Conservation (phyloP, 306 rosid species). For the Hippophae gyantsensis region DNA sequence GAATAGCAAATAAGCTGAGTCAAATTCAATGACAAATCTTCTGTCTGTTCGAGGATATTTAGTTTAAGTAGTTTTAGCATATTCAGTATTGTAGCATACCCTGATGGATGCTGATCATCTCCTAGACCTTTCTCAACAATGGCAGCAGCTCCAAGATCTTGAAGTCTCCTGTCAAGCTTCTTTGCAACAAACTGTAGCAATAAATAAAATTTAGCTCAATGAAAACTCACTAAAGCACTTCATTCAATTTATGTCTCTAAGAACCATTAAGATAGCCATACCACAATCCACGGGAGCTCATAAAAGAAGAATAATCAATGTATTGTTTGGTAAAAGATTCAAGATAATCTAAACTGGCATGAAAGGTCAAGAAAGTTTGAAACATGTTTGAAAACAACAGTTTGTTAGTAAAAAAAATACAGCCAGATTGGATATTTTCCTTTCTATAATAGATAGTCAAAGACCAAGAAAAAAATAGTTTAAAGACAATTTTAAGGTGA, state of each 20-base stretch:
- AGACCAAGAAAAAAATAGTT: too few relatives aligned
- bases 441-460: too few relatives aligned
- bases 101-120: slow-evolving; percentile 93
- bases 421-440: too few relatives aligned
- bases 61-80: slow-evolving; percentile 3
- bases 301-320: too few relatives aligned
- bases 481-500: too few relatives aligned
- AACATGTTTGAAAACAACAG: too few relatives aligned
- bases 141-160: slow-evolving; percentile 69
- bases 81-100: slow-evolving; percentile 37
- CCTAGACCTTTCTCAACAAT: slow-evolving; percentile 75
- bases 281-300: too few relatives aligned
- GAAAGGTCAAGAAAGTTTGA: too few relatives aligned
- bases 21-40: slow-evolving; percentile 11
- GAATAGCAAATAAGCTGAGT: neutral
- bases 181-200: slow-evolving; percentile 79
- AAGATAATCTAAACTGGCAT: too few relatives aligned
- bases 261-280: too few relatives aligned
- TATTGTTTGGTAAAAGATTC: too few relatives aligned
- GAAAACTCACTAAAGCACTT: neutral
- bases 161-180: slow-evolving; percentile 85
- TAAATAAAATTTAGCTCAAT: neutral
- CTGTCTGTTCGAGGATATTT: slow-evolving; percentile 13
- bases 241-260: neutral
- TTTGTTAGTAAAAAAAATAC: too few relatives aligned